A percentile compares a stretch with the other conserved stretches of the same genome.
Conservation (phyloP, 495 filamentous ascomycete species). For the Aspergillus panamensis region DNA sequence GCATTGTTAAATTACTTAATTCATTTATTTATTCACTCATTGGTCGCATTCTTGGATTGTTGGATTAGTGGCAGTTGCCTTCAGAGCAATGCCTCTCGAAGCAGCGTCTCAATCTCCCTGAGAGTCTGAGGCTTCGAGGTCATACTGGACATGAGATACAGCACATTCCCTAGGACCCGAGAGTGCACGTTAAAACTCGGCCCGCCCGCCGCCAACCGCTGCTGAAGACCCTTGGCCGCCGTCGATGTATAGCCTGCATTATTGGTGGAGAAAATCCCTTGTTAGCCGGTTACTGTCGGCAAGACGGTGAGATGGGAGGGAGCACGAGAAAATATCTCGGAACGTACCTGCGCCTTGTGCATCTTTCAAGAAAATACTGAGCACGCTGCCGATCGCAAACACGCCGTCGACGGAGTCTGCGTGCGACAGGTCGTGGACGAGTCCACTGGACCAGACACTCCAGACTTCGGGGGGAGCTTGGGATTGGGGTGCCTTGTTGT, state of each 20-base stretch:
- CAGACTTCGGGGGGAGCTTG: conserved; percentile 41
- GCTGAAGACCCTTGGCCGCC: conserved; percentile 58
- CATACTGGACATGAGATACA: conserved; percentile 74
- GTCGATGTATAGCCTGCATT: conserved; percentile 63
- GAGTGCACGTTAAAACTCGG: conserved; percentile 60
- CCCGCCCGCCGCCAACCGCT: conserved; percentile 42
- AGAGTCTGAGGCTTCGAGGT: conserved; percentile 52
- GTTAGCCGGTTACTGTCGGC: conserved; percentile 19
- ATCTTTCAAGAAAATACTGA: conserved; percentile 59
- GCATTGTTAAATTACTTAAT: neutral
- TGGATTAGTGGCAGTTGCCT: no score
- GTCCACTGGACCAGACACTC: conserved; percentile 63
- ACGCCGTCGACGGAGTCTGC: conserved; percentile 54
- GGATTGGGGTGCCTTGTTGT: neutral
- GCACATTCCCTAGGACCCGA: conserved; percentile 69
- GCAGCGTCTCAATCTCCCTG: conserved; percentile 42
- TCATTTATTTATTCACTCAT: neutral
- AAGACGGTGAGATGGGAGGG: no score
- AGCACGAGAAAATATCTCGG: conserved; percentile 1
- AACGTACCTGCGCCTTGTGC: conserved; percentile 43
- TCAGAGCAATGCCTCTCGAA: conserved; percentile 32
- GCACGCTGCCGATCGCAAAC: conserved; percentile 67
- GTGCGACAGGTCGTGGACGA: conserved; percentile 55
- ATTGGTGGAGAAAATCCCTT: conserved; percentile 20
- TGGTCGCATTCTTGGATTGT: no score